Conservation (phyloP, 352 stramenopile species). For the Salisapilia sapeloensis region DNA sequence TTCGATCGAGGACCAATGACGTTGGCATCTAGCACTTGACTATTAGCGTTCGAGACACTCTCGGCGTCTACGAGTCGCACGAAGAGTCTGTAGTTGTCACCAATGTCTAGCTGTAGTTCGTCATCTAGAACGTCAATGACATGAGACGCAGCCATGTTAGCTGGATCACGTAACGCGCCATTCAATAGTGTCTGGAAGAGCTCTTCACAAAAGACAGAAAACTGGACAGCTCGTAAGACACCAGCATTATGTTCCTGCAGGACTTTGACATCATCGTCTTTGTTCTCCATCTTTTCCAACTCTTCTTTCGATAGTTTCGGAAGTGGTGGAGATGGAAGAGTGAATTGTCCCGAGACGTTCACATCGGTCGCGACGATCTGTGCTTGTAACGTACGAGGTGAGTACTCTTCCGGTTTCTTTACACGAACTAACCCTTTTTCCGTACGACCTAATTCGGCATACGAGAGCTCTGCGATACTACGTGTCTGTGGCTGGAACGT, state of each 20-base stretch:
- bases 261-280: slow-evolving; percentile 31
- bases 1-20: no score
- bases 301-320: slow-evolving; percentile 21
- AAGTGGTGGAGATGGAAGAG: slow-evolving; percentile 16
- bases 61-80: slow-evolving; percentile 49
- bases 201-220: slow-evolving; percentile 78
- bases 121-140: slow-evolving; percentile 71
- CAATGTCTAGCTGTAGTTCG: slow-evolving; percentile 58
- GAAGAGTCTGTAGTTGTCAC: slow-evolving; percentile 50
- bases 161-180: slow-evolving; percentile 35
- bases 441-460: slow-evolving; percentile 71
- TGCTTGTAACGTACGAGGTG: slow-evolving; percentile 60
- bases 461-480: slow-evolving; percentile 62
- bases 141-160: neutral
- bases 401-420: slow-evolving; percentile 62
- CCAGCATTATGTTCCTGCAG: slow-evolving; percentile 52
- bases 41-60: slow-evolving; percentile 1
- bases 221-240: slow-evolving; percentile 64
- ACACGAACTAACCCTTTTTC: slow-evolving; percentile 63
- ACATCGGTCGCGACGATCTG: neutral
- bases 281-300: slow-evolving; percentile 42
- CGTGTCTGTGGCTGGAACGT: slow-evolving; percentile 49
- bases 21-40: neutral
- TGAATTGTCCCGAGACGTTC: slow-evolving; percentile 11
- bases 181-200: slow-evolving; percentile 74